Evolutionary conservation across 441 rosid genomes (phyloP).

Genomic region (Melastoma candidum): DNA sequence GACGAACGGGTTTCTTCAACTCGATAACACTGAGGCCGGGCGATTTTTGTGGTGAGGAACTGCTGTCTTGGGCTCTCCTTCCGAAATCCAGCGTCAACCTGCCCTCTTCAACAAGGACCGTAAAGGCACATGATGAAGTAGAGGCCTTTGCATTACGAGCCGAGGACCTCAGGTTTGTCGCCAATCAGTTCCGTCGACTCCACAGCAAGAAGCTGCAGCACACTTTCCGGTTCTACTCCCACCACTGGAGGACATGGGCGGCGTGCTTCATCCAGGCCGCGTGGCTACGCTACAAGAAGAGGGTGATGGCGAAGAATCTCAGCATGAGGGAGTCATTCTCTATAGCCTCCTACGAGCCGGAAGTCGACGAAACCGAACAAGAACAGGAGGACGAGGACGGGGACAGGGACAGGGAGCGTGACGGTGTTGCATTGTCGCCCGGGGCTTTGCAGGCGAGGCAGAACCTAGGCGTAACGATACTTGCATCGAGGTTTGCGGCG

Average conservation of each 20-base stretch:
- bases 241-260: constrained; percentile 96
- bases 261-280: constrained; percentile 15
- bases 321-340: constrained; percentile 1
- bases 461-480: constrained; percentile 4
- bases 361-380: not conserved
- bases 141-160: constrained; percentile 87
- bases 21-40: constrained; percentile 67
- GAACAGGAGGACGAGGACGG: constrained; percentile 2
- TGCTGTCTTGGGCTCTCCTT: constrained; percentile 80
- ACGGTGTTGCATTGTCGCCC: not conserved
- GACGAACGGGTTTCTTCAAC: constrained; percentile 78
- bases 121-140: constrained; percentile 64
- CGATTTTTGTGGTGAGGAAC: constrained; percentile 90
- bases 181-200: constrained; percentile 44
- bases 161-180: constrained; percentile 42
- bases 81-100: constrained; percentile 60
- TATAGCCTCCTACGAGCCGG: not conserved
- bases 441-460: too few relatives aligned
- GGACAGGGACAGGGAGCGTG: not conserved
- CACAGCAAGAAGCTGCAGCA: constrained; percentile 95
- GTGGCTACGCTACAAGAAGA: constrained; percentile 12
- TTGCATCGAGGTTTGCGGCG: constrained; percentile 17
- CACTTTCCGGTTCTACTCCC: constrained; percentile 74
- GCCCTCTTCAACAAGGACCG: constrained; percentile 85
- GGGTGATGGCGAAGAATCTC: constrained; percentile 37